A percentile compares a stretch with the other conserved stretches of the same genome.
Evolutionary conservation across 495 filamentous ascomycete species (phyloP).

Genomic region (Cladorrhinum samala): DNA sequence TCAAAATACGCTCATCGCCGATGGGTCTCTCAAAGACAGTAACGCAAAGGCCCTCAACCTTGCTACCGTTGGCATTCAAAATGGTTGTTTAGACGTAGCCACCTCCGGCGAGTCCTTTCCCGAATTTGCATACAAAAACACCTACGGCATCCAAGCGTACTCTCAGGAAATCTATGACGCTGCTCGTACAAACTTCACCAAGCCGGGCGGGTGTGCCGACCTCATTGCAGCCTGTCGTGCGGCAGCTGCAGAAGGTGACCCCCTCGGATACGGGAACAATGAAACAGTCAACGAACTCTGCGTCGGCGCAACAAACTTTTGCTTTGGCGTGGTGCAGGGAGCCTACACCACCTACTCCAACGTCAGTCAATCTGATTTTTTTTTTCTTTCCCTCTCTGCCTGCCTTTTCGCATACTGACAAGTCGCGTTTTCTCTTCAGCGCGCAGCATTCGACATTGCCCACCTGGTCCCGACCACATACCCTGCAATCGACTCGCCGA

Average conservation of each 20-base stretch:
- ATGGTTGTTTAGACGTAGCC: conserved; percentile 66
- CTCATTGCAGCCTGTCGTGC: conserved; percentile 43
- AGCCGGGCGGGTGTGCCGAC: conserved; percentile 30
- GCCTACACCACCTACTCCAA: background rate
- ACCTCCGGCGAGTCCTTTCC: conserved; percentile 61
- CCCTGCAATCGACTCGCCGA: background rate
- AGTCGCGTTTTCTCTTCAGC: no score
- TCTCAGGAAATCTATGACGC: conserved; percentile 37
- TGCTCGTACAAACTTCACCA: conserved; percentile 38
- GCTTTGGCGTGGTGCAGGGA: background rate
- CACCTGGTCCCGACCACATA: background rate
- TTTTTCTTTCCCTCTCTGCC: background rate
- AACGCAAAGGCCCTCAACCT: conserved; percentile 47
- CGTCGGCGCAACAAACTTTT: background rate
- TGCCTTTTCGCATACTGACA: background rate
- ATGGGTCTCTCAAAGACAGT: conserved; percentile 40
- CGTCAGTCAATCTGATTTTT: background rate
- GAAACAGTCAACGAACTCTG: conserved; percentile 3
- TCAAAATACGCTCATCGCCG: conserved; percentile 46
- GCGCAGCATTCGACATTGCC: background rate
- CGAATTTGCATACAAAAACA: conserved; percentile 66
- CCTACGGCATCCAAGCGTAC: conserved; percentile 58
- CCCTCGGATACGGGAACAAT: background rate
- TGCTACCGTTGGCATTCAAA: conserved; percentile 53
- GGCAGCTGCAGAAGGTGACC: conserved; percentile 24